Evolutionary conservation across 805 yeast species (phyloP), one percentile per base, ranked within the genome.

Genomic region (Jamesozyma piceae): DNA sequence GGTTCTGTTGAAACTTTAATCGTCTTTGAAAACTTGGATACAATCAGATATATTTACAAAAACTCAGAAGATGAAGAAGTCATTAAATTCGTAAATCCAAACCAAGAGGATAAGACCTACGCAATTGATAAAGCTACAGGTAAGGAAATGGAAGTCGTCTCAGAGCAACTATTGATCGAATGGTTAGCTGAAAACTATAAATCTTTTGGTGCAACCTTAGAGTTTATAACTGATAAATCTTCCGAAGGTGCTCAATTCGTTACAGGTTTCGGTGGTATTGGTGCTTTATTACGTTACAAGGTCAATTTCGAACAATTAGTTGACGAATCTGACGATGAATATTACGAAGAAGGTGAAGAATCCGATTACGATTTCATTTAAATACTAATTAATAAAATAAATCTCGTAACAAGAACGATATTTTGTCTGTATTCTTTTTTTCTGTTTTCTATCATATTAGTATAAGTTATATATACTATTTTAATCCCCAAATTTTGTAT

Each of bases 221-320:
- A 92, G 71, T 92, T 92, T 56, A 95, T 92, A 53, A 85, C 97
- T 39, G 97, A 92, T 71, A 80, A 87, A 69, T 84, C 95, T 19
- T 82, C 95, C 35, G 99, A 92, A 69, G 99, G 99, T 73, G 95
- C 97, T 37, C 99, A 92, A 72, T 92, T 92, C 67, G 94, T 83
- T 46, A 82, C 80, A 56, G 99, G 99, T 46, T 92, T 92, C 62
- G 99, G 99, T 82, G 99, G 98, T 70, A 77, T 92, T 52, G 99
- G 99, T 65, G 97, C 96, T 45, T 64, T 92, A 55, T 72, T 92
- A 64, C 87, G 99, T 71, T 92, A 92, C 69, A 88, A 88, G 68
- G 92, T 92, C 55, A 92, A 92, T 71, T 92, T 92, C 58, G 98
- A 92, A 65, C 97, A 88, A 72, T 76, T 92, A 62, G 83, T 72